Base-by-base conservation (phyloP, 805 yeast species). In the Schizosaccharomyces octosporus region DNA sequence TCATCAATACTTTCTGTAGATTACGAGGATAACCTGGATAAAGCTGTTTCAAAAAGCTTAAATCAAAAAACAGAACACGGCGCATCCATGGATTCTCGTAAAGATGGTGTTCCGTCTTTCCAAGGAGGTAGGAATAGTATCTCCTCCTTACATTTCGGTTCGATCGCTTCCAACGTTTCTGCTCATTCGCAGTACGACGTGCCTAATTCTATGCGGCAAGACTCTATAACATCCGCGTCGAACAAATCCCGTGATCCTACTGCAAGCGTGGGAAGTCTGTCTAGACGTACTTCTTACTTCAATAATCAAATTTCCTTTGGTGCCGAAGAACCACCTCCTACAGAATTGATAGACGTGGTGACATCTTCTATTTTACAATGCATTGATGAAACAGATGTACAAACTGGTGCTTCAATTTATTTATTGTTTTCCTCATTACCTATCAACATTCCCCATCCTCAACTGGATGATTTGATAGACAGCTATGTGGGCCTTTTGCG, bases 291-390 rank as follows among this genome's bases (percentile, higher is more conserved):
- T 19, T 45, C 51, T 21, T 21, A 21, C 7, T 60, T 57, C 3
- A 66, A 68, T 39, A 21, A 36, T 6, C 41, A 36, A 11, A 15
- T 31, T 1, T 29, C 42, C 6, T 36, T 19, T 9, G 87, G 89
- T 0, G 85, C 79, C 64, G 79, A 81, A 0, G 69, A 80, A n/a
- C 76, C 75, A 27, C 82, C 78, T 69, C 78, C 83, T 55, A 68
- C 78, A 4, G 69, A 69, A 7, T 84, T 82, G 65, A 90, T 90
- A 0, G 87, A 85, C 67, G 66, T 82, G 19, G 72, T 82, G 15
- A 73, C 81, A 75, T 75, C 83, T 63, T 77, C 84, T 4, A 76
- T 84, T 0, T 65, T 85, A 43, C 73, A 82, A 0, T 66, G 82
- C 31, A 67, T 85, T 43, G 82, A 84, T 68, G 76, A 74, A 5